Conservation (phyloP, 148 eudicot genomes). For the Selenicereus undatus region DNA sequence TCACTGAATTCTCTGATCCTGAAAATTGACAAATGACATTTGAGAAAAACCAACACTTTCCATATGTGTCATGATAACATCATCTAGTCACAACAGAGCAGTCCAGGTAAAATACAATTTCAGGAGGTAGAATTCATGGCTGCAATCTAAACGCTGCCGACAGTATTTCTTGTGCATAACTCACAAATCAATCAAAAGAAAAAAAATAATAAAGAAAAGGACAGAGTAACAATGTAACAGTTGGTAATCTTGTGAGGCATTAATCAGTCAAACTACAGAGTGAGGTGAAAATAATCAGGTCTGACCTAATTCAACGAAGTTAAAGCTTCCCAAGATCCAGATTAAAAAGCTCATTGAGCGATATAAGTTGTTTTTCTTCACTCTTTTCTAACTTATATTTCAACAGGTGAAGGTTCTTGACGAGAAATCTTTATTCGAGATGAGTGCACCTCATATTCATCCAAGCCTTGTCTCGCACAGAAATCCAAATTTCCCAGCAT, state of each 20-base stretch:
- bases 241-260: background rate
- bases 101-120: constrained; percentile 8
- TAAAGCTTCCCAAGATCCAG: background rate
- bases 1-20: constrained; percentile 96
- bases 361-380: background rate
- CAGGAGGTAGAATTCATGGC: background rate
- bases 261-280: background rate
- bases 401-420: no score
- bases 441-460: no score
- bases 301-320: background rate
- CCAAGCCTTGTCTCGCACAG: no score
- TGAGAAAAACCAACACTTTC: background rate
- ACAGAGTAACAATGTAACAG: background rate
- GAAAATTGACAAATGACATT: constrained; percentile 24
- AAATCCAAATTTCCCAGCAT: background rate
- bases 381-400: background rate
- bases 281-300: background rate
- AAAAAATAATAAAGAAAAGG: background rate
- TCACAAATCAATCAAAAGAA: background rate
- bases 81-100: background rate
- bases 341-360: background rate
- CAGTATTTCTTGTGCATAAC: background rate
- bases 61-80: background rate
- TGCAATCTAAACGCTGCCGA: background rate
- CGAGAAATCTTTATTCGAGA: no score